These are phyloP conservation scores for Trichocomaceae sp. DNA, from an alignment of 2,329 filamentous ascomycete genomes.

Conservation along the genomic window DNA sequence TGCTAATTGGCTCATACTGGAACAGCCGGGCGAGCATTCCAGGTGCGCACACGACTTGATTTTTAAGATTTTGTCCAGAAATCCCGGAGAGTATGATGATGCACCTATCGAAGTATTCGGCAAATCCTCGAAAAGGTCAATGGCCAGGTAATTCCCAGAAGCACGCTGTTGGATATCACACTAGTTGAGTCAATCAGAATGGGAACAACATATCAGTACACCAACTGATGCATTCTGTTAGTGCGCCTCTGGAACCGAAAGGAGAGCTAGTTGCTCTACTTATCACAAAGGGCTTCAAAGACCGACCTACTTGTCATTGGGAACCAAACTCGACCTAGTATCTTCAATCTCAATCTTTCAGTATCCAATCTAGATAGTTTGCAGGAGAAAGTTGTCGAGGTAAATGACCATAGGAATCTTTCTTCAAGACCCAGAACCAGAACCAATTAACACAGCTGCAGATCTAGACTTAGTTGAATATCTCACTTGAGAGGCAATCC, in stretches of 20 bases:
- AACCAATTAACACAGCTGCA: slow-evolving; percentile 15
- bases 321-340: slow-evolving; percentile 78
- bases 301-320: slow-evolving; percentile 81
- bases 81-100: slow-evolving; percentile 23
- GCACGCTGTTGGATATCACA: slow-evolving; percentile 15
- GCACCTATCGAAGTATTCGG: slow-evolving; percentile 74
- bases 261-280: slow-evolving; percentile 77
- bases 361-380: slow-evolving; percentile 65
- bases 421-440: slow-evolving; percentile 21
- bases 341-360: slow-evolving; percentile 78
- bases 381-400: slow-evolving; percentile 20
- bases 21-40: slow-evolving; percentile 17
- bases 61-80: slow-evolving; percentile 24
- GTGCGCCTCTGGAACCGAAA: slow-evolving; percentile 77
- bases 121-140: slow-evolving; percentile 48
- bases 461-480: slow-evolving; percentile 35
- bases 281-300: slow-evolving; percentile 75
- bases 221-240: slow-evolving; percentile 56
- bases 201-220: slow-evolving; percentile 76
- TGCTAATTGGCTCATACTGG: not conserved
- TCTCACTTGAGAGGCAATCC: slow-evolving; percentile 56
- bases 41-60: slow-evolving; percentile 20
- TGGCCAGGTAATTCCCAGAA: slow-evolving; percentile 15
- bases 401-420: slow-evolving; percentile 29
- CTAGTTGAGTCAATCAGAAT: slow-evolving; percentile 58